Conservation (phyloP, 768 basidiomycete genomes). For the Postia placenta region DNA sequence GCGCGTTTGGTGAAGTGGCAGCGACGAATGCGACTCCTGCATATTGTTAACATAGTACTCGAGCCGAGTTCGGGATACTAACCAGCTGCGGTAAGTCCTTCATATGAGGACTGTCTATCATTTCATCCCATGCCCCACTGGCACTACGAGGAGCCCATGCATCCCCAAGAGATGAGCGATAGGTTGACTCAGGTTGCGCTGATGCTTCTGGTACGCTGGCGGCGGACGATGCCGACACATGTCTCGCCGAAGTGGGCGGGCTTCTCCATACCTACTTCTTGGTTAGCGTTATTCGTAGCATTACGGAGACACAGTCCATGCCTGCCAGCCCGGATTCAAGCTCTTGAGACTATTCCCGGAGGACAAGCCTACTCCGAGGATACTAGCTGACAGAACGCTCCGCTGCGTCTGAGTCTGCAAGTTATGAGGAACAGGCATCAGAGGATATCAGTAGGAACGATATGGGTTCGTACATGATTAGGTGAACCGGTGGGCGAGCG, state of each 20-base stretch:
- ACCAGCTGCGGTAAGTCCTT: conserved; percentile 47
- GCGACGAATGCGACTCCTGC: neutral
- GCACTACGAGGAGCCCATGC: conserved; percentile 47
- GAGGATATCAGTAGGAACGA: neutral
- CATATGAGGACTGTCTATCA: conserved; percentile 40
- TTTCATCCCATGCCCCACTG: conserved; percentile 58
- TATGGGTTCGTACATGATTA: conserved; percentile 39
- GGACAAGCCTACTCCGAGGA: conserved; percentile 48
- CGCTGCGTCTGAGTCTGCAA: conserved; percentile 27
- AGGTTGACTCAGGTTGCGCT: conserved; percentile 39
- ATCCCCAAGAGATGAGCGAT: conserved; percentile 42
- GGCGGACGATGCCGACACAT: conserved; percentile 57
- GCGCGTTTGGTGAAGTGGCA: conserved; percentile 8
- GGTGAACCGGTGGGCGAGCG: conserved; percentile 62
- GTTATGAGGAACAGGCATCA: neutral
- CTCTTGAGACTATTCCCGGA: conserved; percentile 42
- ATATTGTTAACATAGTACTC: neutral
- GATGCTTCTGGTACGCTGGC: conserved; percentile 46
- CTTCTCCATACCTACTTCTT: conserved; percentile 52
- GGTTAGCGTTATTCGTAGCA: conserved; percentile 4
- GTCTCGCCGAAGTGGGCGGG: conserved; percentile 45
- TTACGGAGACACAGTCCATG: conserved; percentile 25
- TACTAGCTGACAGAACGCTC: conserved; percentile 40
- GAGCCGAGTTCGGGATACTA: too few species aligned
- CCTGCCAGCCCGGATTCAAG: conserved; percentile 66